A percentile compares a stretch with the other conserved stretches of the same genome.
Conservation (phyloP, 345 rosid genomes). For the Carallia brachiata region DNA sequence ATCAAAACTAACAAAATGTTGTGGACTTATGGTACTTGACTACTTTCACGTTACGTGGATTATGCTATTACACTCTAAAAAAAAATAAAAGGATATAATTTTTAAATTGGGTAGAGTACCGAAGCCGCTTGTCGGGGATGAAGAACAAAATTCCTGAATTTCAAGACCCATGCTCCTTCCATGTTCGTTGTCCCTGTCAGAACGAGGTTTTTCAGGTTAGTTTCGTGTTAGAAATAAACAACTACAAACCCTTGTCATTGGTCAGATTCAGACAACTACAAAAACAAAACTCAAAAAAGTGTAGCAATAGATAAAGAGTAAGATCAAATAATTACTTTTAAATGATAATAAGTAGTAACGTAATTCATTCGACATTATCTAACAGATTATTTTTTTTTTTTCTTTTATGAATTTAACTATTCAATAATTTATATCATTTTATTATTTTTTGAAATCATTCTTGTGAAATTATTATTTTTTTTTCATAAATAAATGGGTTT, state of each 20-base stretch:
- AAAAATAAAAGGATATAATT: background rate
- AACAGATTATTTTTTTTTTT: too few relatives aligned
- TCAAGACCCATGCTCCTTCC: slow-evolving; percentile 29
- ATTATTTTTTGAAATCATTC: too few relatives aligned
- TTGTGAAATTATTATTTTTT: too few relatives aligned
- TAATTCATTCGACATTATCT: too few relatives aligned
- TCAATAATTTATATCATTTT: too few relatives aligned
- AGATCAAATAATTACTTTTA: too few relatives aligned
- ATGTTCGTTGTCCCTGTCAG: slow-evolving; percentile 40
- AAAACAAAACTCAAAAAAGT: too few relatives aligned
- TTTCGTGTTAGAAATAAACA: background rate
- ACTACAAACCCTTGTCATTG: background rate
- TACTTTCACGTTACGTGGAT: background rate
- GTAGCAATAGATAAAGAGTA: background rate
- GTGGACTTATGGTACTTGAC: background rate
- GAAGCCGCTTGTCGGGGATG: slow-evolving; percentile 28
- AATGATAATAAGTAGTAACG: too few relatives aligned
- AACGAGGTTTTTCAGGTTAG: slow-evolving; percentile 32
- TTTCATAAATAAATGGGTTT: background rate
- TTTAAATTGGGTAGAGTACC: slow-evolving; percentile 24
- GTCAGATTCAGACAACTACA: too few relatives aligned
- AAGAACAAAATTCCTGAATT: slow-evolving; percentile 4
- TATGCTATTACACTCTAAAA: background rate
- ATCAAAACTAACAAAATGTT: background rate
- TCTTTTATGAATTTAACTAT: too few relatives aligned